Evolutionary conservation across 768 basidiomycete species (phyloP).

Genomic region (Stropharia rugosoannulata): DNA sequence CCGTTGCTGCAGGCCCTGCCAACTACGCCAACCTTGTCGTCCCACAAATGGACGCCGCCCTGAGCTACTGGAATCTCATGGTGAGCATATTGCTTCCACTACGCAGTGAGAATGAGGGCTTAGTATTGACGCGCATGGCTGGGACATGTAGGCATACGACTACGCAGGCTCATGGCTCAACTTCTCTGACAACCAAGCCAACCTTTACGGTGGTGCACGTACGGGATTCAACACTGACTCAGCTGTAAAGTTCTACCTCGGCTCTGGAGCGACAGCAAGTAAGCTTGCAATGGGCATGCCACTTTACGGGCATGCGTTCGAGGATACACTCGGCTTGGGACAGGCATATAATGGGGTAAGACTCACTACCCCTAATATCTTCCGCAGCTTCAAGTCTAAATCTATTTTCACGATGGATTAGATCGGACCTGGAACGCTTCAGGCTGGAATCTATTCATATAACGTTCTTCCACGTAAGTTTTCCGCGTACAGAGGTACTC

Average conservation of each 20-base stretch:
- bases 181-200: conserved; percentile 56
- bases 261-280: conserved; percentile 56
- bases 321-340: conserved; percentile 66
- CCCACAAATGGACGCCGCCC: conserved; percentile 59
- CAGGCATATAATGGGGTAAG: conserved; percentile 65
- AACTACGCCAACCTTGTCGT: conserved; percentile 61
- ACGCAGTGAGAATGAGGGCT: background rate
- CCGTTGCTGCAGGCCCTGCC: conserved; percentile 60
- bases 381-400: background rate
- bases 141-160: conserved; percentile 56
- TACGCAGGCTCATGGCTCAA: conserved; percentile 78
- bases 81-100: conserved; percentile 27
- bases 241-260: conserved; percentile 60
- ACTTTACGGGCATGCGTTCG: conserved; percentile 78
- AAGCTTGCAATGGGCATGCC: conserved; percentile 82
- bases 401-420: conserved; percentile 19
- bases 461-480: conserved; percentile 57
- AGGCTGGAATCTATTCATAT: conserved; percentile 79
- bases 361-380: background rate
- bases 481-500: background rate
- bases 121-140: background rate
- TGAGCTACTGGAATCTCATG: conserved; percentile 86
- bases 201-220: conserved; percentile 63
- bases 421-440: conserved; percentile 72
- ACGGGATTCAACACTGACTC: conserved; percentile 67